A percentile compares a stretch with the other conserved stretches of the same genome.
phyloP scores from a whole-genome alignment of 179 eudicot species.

The Monotropa hypopitys region DNA sequence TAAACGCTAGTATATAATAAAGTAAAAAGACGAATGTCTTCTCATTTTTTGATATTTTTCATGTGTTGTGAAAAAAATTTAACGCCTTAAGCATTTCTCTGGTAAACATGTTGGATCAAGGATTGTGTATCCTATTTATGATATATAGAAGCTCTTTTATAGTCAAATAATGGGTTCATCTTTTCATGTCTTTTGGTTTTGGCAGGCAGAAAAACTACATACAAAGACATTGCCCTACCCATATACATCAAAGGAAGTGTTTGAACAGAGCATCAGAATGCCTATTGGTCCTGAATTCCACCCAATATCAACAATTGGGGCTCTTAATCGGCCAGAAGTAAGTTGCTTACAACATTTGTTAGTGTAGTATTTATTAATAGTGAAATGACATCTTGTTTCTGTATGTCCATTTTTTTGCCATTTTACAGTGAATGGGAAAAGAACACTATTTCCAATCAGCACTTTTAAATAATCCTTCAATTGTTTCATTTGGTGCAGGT shows the following conservation, averaged over 20 bases:
- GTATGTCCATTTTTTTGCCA: background rate
- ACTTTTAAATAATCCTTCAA: background rate
- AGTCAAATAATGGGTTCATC: background rate
- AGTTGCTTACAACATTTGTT: background rate
- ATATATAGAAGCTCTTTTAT: background rate
- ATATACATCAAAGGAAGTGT: slow-evolving; percentile 55
- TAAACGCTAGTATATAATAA: no score
- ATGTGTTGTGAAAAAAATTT: background rate
- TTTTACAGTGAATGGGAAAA: background rate
- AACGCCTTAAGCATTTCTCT: background rate
- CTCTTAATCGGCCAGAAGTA: slow-evolving; percentile 82
- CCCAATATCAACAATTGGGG: slow-evolving; percentile 54
- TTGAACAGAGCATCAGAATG: slow-evolving; percentile 65
- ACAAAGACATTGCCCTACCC: slow-evolving; percentile 66
- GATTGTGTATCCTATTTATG: background rate
- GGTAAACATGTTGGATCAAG: background rate
- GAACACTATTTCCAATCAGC: background rate
- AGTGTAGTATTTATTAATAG: background rate
- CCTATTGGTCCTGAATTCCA: slow-evolving; percentile 93
- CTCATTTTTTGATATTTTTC: background rate
- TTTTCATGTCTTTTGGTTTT: slow-evolving; percentile 11
- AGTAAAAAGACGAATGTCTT: background rate
- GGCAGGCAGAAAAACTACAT: slow-evolving; percentile 70
- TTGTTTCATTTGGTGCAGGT: slow-evolving; percentile 33
- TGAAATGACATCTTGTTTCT: background rate